Base-by-base conservation (phyloP, 2,329 filamentous ascomycete genomes). In the Reticulascus tulasneorum region DNA sequence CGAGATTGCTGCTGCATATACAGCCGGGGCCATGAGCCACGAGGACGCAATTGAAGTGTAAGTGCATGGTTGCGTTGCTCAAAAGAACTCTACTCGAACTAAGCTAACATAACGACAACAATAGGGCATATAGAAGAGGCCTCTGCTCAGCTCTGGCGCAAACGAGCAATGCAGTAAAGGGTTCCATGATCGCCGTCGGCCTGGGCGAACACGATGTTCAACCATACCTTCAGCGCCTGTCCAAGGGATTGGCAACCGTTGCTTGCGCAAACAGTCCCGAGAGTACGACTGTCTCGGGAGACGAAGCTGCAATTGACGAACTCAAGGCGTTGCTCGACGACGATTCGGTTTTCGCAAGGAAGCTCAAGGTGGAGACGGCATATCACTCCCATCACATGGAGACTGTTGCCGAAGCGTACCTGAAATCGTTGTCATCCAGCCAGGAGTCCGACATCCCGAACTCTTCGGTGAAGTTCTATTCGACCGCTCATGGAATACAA, bases 161-260 rank as follows among this genome's bases (percentile, higher is more conserved):
- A 5, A 30, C 44, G 15, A 51, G 51, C 9, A 40, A 29, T 30
- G 49, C 50, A 12, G 38, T 60, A 28, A 56, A 9, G 3, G 74
- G 75, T 0, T 56, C 64, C 10, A 79, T 79, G 73, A 62, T 77
- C 51, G 75, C 75, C 2, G 71, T 77, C 6, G 75, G 70, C 4
- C 59, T 62, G 4, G 61, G 55, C 25, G 60, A 65, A 16, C 58
- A 63, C 37, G 63, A 65, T 23, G 59, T 64, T 8, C 58, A 60
- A 39, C 52, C 54, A 18, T 30, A 17, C 26, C 23, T 3, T 11
- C 11, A 36, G 5, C 35, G 13, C 23, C 13, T 41, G 8, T 42
- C 44, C 4, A 31, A 49, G 3, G 27, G 44, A 9, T 38, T 46
- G 7, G 36, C 55, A 18, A 44, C 30, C 2, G 49, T 59, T 9